Evolutionary conservation across 495 filamentous ascomycete species (phyloP), one percentile per base, ranked within the genome.

Genomic region (Astrothelium macrocarpum): DNA sequence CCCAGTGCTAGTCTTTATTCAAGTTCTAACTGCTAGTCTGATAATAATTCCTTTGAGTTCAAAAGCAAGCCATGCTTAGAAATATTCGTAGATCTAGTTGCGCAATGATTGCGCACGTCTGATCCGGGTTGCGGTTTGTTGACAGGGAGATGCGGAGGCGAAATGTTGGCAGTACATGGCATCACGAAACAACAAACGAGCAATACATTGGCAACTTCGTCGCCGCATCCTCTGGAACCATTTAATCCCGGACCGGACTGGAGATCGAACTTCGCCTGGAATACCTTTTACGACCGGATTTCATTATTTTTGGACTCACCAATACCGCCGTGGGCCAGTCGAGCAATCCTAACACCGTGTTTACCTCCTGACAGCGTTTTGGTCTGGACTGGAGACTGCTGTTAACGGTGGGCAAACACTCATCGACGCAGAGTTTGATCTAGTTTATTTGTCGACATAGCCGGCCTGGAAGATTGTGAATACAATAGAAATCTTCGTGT

Each of bases 101-200:
- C n/a, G n/a, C n/a, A n/a, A n/a, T n/a, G n/a, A n/a, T n/a, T n/a
- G n/a, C n/a, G n/a, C n/a, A n/a, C n/a, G n/a, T n/a, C n/a, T n/a
- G n/a, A n/a, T n/a, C n/a, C n/a, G n/a, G n/a, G n/a, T n/a, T n/a
- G 34, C 5, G 49, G 25, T 29, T 26, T 29, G 49, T 26, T 26
- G 23, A 29, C 49, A 56, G 16, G 49, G 49, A 9, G 9, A 28
- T 56, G 49, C 49, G 49, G 49, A 56, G 49, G 49, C 49, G 49
- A 29, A 56, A 56, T 29, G 25, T 56, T 56, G 49, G 49, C 49
- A 26, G 29, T 28, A 10, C 5, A n/a, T n/a, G 26, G 49, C 49
- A 29, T 56, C 49, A 29, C 25, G 49, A 56, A 26, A 56, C 49
- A 56, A 56, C 49, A 56, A 56, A 28, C 49, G 5, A 56, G 9